Evolutionary conservation across 768 basidiomycete species (phyloP).

Genomic region (Gyrodon lividus): DNA sequence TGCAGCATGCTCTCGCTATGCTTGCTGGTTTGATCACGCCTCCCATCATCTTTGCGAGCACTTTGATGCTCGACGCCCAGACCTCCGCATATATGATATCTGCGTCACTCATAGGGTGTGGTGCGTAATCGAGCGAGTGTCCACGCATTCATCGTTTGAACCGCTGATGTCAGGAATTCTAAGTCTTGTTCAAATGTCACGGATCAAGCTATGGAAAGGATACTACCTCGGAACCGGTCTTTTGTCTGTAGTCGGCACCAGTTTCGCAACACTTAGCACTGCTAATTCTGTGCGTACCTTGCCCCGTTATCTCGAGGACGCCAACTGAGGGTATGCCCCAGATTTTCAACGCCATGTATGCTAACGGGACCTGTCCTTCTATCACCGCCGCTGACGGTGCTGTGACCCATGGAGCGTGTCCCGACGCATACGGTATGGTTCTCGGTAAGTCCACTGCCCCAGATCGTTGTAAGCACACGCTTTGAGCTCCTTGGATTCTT

Average conservation of each 20-base stretch:
- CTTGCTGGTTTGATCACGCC: conserved; percentile 80
- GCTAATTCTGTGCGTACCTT: conserved; percentile 54
- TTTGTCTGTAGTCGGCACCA: conserved; percentile 78
- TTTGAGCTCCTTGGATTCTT: not conserved
- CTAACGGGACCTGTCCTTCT: conserved; percentile 72
- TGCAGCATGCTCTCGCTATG: conserved; percentile 81
- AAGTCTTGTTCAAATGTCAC: conserved; percentile 77
- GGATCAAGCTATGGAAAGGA: conserved; percentile 54
- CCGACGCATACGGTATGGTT: conserved; percentile 78
- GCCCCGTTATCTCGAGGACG: not conserved
- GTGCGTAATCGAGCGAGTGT: conserved; percentile 36
- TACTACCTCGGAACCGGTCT: conserved; percentile 81
- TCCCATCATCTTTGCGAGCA: conserved; percentile 73
- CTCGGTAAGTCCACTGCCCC: conserved; percentile 45
- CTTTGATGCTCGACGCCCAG: conserved; percentile 54
- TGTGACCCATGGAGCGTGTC: conserved; percentile 59
- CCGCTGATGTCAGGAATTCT: conserved; percentile 56
- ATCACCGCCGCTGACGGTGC: conserved; percentile 57
- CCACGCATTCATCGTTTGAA: not conserved
- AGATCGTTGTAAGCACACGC: not conserved
- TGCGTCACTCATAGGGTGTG: conserved; percentile 76
- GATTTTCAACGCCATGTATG: conserved; percentile 79
- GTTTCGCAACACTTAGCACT: conserved; percentile 75
- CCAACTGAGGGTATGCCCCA: conserved; percentile 19
- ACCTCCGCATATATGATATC: conserved; percentile 79